A percentile compares a stretch with the other conserved stretches of the same genome.
Evolutionary conservation across 805 yeast species (phyloP).

Genomic region (Maudiozyma saulgeensis): DNA sequence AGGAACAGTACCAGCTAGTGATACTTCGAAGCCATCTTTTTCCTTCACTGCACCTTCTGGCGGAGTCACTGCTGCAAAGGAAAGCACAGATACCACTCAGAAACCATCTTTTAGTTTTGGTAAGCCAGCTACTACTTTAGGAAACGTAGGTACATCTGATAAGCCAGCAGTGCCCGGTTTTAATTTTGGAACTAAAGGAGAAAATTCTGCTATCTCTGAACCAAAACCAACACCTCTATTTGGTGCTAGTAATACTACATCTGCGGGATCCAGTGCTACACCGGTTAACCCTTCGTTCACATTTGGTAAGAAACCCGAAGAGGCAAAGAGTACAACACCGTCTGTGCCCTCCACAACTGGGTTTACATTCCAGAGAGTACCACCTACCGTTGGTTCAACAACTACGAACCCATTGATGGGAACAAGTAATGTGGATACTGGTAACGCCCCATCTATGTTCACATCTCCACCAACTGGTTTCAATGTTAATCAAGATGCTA

Average conservation of each 20-base stretch:
- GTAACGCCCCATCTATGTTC: too few species aligned
- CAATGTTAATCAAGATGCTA: background rate
- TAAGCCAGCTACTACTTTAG: background rate
- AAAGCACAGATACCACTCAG: background rate
- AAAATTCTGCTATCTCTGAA: background rate
- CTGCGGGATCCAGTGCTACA: background rate
- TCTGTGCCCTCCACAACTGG: background rate
- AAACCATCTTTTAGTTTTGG: slow-evolving; percentile 4
- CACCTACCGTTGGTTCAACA: background rate
- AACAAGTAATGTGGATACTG: background rate
- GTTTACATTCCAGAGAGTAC: background rate
- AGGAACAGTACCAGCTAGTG: background rate
- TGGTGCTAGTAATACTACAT: background rate
- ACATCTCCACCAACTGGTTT: background rate
- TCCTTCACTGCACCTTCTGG: slow-evolving; percentile 6
- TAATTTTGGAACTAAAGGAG: background rate
- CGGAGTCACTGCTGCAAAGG: background rate
- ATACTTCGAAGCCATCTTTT: slow-evolving; percentile 8
- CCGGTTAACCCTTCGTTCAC: background rate
- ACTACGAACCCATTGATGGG: slow-evolving; percentile 4
- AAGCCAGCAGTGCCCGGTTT: background rate
- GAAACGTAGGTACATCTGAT: background rate
- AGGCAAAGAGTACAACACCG: background rate
- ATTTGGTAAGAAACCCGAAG: background rate
- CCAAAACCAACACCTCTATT: background rate